Evolutionary conservation across 2,329 filamentous ascomycete genomes (phyloP), one percentile per base, ranked within the genome.

Genomic region (Fusarium verticillioides): DNA sequence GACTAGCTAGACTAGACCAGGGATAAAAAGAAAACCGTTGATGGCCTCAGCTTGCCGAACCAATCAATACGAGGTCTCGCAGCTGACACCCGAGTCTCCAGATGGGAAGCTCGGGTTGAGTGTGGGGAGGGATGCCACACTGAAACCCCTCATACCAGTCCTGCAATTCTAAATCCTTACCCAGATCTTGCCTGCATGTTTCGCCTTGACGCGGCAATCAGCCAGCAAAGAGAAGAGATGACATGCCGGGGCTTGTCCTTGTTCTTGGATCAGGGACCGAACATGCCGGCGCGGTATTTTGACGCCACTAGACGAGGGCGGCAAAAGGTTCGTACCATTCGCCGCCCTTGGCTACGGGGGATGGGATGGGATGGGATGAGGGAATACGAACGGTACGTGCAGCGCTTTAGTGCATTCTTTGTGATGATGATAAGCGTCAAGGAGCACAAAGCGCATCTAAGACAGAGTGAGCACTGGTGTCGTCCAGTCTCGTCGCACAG

Each of bases 111-210:
- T 40, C 59, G 58, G 37, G 54, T 42, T 32, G 44, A 64, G 46
- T 65, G 70, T 73, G 70, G 63, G 66, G 70, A 60, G 54, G 49
- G 42, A 58, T 71, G 70, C 34, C 70, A 74, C 70, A 74, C 70
- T 74, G 66, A 73, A 67, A 73, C 70, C 53, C 61, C 23, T 63
- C 46, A 53, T 44, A 36, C 32, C 26, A 42, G 42, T 73, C 70
- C 70, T 74, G 61, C 37, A 73, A 73, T 73, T 34, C 60, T 47
- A 70, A 28, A 43, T 23, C 26, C 26, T 47, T 59, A 52, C 32
- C 47, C 44, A 65, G 59, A 71, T 63, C 58, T 74, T 54, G 53
- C 19, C 59, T 52, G 37, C 49, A 44, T 42, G 70, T 73, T 71
- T 73, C 66, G 68, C 44, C 54, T 58, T 42, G 43, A 60, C 34